These are phyloP conservation scores for Primulina eburnea DNA, from an alignment of 257 asterid species.

Conservation along the genomic window DNA sequence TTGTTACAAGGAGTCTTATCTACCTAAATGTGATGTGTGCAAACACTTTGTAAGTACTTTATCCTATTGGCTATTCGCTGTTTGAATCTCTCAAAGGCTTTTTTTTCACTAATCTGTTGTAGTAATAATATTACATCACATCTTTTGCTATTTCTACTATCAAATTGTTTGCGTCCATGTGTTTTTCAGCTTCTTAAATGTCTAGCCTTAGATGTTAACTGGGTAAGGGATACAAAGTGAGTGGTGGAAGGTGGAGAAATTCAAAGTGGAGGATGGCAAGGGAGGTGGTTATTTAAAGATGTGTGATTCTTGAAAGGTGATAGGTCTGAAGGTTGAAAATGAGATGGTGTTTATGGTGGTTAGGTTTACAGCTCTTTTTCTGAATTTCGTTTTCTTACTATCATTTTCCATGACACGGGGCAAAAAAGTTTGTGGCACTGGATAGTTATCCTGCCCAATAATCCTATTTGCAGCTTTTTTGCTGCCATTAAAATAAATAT, in stretches of 20 bases:
- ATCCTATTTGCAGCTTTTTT: no score
- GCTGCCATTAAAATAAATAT: neutral
- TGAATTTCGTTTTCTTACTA: no score
- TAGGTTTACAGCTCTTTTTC: neutral
- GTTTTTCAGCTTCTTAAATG: neutral
- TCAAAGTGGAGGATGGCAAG: neutral
- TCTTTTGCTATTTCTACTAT: neutral
- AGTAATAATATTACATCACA: neutral
- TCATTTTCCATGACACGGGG: no score
- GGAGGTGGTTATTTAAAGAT: neutral
- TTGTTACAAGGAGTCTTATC: conserved; percentile 92
- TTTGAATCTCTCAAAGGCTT: neutral
- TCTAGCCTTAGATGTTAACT: neutral
- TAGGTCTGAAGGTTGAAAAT: neutral
- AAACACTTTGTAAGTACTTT: conserved; percentile 67
- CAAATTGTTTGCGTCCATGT: neutral
- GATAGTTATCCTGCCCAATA: neutral
- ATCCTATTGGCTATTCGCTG: neutral
- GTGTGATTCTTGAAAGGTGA: neutral
- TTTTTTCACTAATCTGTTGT: neutral
- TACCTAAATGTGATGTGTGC: conserved; percentile 95
- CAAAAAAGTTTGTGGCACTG: neutral
- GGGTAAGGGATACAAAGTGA: neutral
- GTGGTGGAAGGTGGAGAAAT: neutral
- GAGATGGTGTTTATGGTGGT: neutral